Base-by-base conservation (phyloP, 352 stramenopile genomes). In the Pythium aquatile region DNA sequence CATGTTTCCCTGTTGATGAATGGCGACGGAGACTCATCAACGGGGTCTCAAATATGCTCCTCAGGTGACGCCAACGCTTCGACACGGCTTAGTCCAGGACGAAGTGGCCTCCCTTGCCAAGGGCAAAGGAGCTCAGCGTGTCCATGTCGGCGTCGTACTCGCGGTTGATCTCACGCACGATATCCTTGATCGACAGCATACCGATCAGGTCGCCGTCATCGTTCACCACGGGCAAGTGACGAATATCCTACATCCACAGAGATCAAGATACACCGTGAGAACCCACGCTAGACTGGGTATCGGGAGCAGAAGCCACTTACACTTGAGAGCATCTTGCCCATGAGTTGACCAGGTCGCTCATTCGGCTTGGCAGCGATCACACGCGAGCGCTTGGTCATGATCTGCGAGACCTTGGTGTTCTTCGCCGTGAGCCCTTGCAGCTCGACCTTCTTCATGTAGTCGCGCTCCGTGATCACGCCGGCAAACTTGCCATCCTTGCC, bases 381-480 rank as follows among this genome's bases (percentile, higher is more conserved):
- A 46, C 97, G 97, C 29, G 89, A 85, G 51, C 77, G 83, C 61
- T 95, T 94, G 46, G 96, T 99, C 73, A 95, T 95, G 74, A 99
- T 98, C 87, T 99, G 89, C 55, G 90, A 90, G 28, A 98, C 83
- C 26, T 76, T 76, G 13, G 90, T 97, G 28, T 76, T 75, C 58
- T 93, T 91, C 46, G 83, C 87, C 14, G 87, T 97, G 57, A 96
- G 87, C 9, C 84, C 90, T 56, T 98, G 88, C 44, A 99, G 77
- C 66, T 97, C 96, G 53, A 98, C 92, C 67, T 98, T 98, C 69
- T 90, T 93, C 52, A 98, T 83, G 78, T 98, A 98, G 72, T 98
- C 96, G 64, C 96, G 89, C 81, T 98, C 96, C 52, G 82, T 97
- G 35, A 98, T 77, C 24, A 98, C 77, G 42, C 92, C 92, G 3